phyloP scores from a whole-genome alignment of 106 monocot genomes.

The Allium cepa region DNA sequence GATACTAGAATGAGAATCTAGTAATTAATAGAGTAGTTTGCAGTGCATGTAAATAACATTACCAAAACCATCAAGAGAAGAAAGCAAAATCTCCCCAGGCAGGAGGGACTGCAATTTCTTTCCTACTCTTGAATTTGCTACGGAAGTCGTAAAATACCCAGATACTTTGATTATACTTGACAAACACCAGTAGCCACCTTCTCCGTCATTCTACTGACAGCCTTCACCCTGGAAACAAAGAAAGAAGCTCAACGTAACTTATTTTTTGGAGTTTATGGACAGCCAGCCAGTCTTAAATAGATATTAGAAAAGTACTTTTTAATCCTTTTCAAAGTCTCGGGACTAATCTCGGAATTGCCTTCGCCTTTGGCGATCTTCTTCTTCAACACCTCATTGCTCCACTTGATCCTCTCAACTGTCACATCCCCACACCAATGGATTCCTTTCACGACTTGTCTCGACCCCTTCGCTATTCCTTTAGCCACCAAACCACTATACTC shows the following conservation, averaged over 20 bases:
- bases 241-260: background rate
- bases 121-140: slow-evolving; percentile 58
- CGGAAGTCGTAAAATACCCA: slow-evolving; percentile 42
- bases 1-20: background rate
- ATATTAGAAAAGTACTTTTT: slow-evolving; percentile 36
- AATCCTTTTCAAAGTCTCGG: slow-evolving; percentile 46
- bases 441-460: slow-evolving; percentile 57
- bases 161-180: slow-evolving; percentile 61
- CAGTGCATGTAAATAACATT: slow-evolving; percentile 1
- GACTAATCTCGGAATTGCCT: slow-evolving; percentile 37
- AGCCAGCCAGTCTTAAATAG: background rate
- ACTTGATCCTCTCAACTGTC: slow-evolving; percentile 56
- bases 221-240: slow-evolving; percentile 35
- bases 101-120: slow-evolving; percentile 48
- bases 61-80: slow-evolving; percentile 88
- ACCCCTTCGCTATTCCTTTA: slow-evolving; percentile 47
- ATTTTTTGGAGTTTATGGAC: background rate
- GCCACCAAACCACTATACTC: slow-evolving; percentile 51
- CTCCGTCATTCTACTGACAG: slow-evolving; percentile 53
- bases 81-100: slow-evolving; percentile 62
- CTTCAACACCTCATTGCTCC: slow-evolving; percentile 69
- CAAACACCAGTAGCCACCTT: slow-evolving; percentile 69
- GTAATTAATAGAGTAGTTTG: background rate
- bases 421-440: slow-evolving; percentile 84
- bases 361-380: slow-evolving; percentile 31